Conservation (phyloP, 805 yeast genomes). For the Torulaspora delbrueckii region DNA sequence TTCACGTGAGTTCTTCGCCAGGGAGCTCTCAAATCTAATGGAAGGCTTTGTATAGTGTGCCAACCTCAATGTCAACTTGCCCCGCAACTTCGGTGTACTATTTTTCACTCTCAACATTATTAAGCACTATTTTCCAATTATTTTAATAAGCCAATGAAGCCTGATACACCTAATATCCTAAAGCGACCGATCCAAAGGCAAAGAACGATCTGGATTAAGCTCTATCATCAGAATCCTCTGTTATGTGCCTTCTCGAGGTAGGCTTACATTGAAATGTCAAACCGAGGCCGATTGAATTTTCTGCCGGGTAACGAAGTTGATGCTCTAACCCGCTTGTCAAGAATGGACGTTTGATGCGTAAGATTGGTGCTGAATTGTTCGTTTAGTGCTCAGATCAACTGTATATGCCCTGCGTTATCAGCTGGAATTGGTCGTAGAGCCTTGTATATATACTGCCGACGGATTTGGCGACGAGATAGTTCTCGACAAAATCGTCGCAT, state of each 20-base stretch:
- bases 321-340: not conserved
- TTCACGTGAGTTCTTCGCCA: conserved; percentile 3
- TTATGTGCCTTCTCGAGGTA: not conserved
- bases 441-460: conserved; percentile 85
- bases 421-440: conserved; percentile 90
- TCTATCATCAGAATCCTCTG: too few relatives aligned
- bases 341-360: too few relatives aligned
- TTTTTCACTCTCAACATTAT: conserved; percentile 1
- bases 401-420: conserved; percentile 92
- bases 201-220: too few relatives aligned
- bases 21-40: conserved; percentile 6
- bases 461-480: conserved; percentile 69
- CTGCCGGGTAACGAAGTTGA: not conserved
- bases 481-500: conserved; percentile 73
- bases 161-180: not conserved
- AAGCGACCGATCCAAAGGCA: not conserved
- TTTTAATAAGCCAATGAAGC: not conserved
- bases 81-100: not conserved
- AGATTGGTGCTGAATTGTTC: too few relatives aligned
- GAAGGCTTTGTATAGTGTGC: not conserved
- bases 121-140: not conserved
- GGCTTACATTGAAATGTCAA: not conserved
- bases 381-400: conserved; percentile 34
- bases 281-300: not conserved
- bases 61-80: not conserved